A percentile compares a stretch with the other conserved stretches of the same genome.
Conservation (phyloP, 2,329 filamentous ascomycete species). For the Trematosphaeria pertusa region DNA sequence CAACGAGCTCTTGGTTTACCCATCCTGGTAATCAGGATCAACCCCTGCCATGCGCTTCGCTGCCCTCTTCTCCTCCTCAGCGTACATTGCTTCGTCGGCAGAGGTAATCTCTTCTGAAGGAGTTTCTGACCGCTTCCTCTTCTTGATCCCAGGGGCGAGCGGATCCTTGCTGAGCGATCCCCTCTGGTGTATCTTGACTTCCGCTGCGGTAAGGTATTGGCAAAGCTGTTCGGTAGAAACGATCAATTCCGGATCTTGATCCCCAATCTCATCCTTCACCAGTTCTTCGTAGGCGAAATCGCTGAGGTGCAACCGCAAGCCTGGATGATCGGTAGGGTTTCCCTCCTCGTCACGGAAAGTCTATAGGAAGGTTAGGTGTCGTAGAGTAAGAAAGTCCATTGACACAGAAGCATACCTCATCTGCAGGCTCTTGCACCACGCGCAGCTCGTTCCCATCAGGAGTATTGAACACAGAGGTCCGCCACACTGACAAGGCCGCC, state of each 20-base stretch:
- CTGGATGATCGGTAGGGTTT: slow-evolving; percentile 17
- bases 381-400: slow-evolving; percentile 1
- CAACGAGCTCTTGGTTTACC: neutral
- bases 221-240: slow-evolving; percentile 20
- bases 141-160: slow-evolving; percentile 12
- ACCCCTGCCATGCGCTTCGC: slow-evolving; percentile 23
- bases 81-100: slow-evolving; percentile 17
- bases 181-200: neutral
- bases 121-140: slow-evolving; percentile 20
- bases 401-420: slow-evolving; percentile 19
- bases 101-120: slow-evolving; percentile 19
- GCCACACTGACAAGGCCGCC: slow-evolving; percentile 22
- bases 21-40: slow-evolving; percentile 8
- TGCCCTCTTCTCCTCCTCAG: slow-evolving; percentile 17
- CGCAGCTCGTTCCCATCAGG: slow-evolving; percentile 15
- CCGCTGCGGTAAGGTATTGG: slow-evolving; percentile 13
- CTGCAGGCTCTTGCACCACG: slow-evolving; percentile 11
- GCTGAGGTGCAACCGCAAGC: slow-evolving; percentile 19
- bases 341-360: slow-evolving; percentile 33
- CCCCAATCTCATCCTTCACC: slow-evolving; percentile 11
- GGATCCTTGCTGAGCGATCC: slow-evolving; percentile 6
- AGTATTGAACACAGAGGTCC: slow-evolving; percentile 7
- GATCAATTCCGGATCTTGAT: slow-evolving; percentile 12
- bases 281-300: slow-evolving; percentile 26
- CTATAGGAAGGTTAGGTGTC: slow-evolving; percentile 19